Base-by-base conservation (phyloP, 2,329 filamentous ascomycete genomes). In the Fusarium sp. region DNA sequence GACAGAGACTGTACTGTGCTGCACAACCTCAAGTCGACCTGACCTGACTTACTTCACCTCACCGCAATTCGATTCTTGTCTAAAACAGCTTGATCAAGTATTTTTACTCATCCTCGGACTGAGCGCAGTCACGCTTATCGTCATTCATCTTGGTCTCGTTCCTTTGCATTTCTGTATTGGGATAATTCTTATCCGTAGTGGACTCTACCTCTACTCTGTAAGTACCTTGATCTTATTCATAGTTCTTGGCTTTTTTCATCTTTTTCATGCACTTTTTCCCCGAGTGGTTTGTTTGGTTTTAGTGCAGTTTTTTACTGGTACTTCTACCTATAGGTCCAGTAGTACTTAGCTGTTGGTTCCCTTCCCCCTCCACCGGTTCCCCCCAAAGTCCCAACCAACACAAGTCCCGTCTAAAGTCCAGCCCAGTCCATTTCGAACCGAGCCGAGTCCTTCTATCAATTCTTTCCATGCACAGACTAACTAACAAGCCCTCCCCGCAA, bases 401-500 rank as follows among this genome's bases (percentile, higher is more conserved):
- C 49, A 38, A 41, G 34, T 29, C 41, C 41, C 8, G 22, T 44
- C 32, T 34, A 52, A 34, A 52, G 49, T 41, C 49, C 34, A 52
- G 49, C 25, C 32, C 48, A 52, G 32, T 43, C 34, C 34, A 38
- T 38, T 38, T 38, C 10, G 34, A 38, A 38, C 18, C 34, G 34
- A 38, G 34, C 18, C 34, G 34, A 38, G 34, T n/a, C 34, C 34
- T 38, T 38, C 34, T 38, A 38, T 73, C 69, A 34, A 52, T 52
- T 52, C 49, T 52, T 52, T 43, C 32, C 18, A 52, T 52, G 49
- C 49, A 61, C 65, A 70, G 68, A 64, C 61, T 56, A 52, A 52
- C 71, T 69, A 74, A 66, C 62, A 67, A 71, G 63, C 55, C 72
- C 70, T 73, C 71, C 69, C 73, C 71, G 71, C 73, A 69, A 67